Conservation (phyloP, 345 rosid genomes). For the Eucalyptus rudis region DNA sequence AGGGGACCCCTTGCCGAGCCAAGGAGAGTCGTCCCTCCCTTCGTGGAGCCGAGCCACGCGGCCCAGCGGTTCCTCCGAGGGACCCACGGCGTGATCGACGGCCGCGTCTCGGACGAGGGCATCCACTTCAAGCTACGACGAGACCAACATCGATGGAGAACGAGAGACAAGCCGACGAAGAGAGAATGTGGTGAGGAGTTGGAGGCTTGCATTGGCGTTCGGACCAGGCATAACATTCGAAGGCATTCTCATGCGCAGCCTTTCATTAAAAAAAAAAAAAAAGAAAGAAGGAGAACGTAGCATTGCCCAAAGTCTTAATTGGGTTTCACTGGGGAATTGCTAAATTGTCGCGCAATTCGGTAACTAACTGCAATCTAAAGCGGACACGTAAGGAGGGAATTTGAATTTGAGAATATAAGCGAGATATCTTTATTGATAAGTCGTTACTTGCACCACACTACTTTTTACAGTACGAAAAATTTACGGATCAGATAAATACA, state of each 20-base stretch:
- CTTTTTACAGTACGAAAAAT: background rate
- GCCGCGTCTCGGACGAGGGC: constrained; percentile 73
- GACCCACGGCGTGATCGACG: constrained; percentile 68
- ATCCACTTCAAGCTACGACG: constrained; percentile 83
- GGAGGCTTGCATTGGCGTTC: constrained; percentile 50
- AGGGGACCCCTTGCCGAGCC: too few species aligned
- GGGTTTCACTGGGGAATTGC: background rate
- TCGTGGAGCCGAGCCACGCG: constrained; percentile 26
- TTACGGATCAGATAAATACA: background rate
- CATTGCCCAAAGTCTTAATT: background rate
- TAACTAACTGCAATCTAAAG: background rate
- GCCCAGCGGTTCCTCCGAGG: constrained; percentile 79
- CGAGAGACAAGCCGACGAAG: constrained; percentile 54
- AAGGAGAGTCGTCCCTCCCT: too few species aligned
- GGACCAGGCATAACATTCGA: constrained; percentile 96
- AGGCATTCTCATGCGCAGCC: constrained; percentile 87
- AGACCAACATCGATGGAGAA: constrained; percentile 52
- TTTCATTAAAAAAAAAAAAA: background rate
- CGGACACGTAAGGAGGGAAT: background rate
- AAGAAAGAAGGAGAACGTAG: too few species aligned
- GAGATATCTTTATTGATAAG: too few species aligned
- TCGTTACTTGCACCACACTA: accelerated
- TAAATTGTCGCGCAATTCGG: background rate
- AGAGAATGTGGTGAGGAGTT: constrained; percentile 31
- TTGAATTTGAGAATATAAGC: background rate